Evolutionary conservation across 306 rosid genomes (phyloP).

Genomic region (Citrullus amarus): DNA sequence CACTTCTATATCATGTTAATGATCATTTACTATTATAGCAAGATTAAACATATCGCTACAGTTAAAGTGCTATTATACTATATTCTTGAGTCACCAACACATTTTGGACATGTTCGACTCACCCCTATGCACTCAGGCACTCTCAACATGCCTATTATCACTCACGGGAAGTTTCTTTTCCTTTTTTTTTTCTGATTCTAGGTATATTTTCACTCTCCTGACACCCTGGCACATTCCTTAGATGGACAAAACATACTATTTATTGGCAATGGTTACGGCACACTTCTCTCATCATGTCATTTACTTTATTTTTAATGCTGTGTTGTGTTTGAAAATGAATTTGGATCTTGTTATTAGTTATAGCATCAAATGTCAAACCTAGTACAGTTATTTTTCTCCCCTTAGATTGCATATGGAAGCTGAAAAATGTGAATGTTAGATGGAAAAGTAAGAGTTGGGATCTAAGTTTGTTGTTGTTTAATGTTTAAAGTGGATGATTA

Average conservation of each 20-base stretch:
- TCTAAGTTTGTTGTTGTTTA: slow-evolving; percentile 21
- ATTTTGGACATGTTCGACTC: background rate
- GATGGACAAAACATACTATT: background rate
- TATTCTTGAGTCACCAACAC: background rate
- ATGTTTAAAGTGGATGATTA: slow-evolving; percentile 57
- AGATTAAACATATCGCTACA: background rate
- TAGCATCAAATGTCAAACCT: background rate
- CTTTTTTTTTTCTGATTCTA: background rate
- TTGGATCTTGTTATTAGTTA: background rate
- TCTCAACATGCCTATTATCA: background rate
- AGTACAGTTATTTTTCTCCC: background rate
- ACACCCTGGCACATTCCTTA: background rate
- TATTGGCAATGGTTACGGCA: background rate
- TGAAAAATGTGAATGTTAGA: background rate
- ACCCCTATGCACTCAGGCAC: background rate
- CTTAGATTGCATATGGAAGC: background rate
- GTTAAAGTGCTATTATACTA: background rate
- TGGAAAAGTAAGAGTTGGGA: background rate
- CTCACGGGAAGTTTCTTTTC: background rate
- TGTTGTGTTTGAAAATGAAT: background rate
- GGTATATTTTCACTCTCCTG: background rate
- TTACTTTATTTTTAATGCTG: background rate
- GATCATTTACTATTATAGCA: background rate
- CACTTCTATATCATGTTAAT: background rate
- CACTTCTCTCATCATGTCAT: background rate